Base-by-base conservation (phyloP, 805 yeast species). In the Ogataea nitratoaversa region DNA sequence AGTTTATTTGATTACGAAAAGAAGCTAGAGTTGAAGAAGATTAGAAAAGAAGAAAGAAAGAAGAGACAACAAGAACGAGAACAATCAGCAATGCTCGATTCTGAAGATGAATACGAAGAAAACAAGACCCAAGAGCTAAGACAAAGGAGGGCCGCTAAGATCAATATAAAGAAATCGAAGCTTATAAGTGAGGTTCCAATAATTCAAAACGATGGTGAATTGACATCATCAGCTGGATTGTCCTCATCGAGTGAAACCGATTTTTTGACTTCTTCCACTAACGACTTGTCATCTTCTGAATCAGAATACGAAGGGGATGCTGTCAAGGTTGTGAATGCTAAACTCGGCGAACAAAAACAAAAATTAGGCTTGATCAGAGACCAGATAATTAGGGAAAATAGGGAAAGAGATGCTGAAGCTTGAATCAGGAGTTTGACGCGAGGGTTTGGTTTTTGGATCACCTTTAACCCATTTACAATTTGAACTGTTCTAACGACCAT, bases 101-200 rank as follows among this genome's bases (percentile, higher is more conserved):
- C 60, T 11, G 67, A 71, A 41, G 79, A 75, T 41, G 75, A 70
- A 43, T 69, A 71, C 46, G 79, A 74, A 49, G 78, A 74, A 46
- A 40, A 55, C 27, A 73, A 72, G 53, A 74, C 78, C 2, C 69
- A 68, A 47, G 67, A 66, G 33, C 54, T 74, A 48, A 60, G 78
- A 40, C 62, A 63, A 37, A 62, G 79, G 52, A 63, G 78, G 47
- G 46, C 59, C 1, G 53, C 47, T 6, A 46, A 52, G 34, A 56
- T 70, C 16, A 48, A 65, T 14, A 52, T 67, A 43, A 63, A 66
- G 41, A 68, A 72, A 13, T 63, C 63, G 34, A 67, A 69, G 40
- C 65, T 75, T 19, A 66, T 71, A 28, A 67, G 76, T 3, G 66
- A 72, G 36, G 71, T 74, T 27, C 81, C 81, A 2, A 69, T 76